A percentile compares a stretch with the other conserved stretches of the same genome.
Evolutionary conservation across 1,139 yeast genomes (phyloP).

Genomic region (Nakaseomyces uthaithaninus): DNA sequence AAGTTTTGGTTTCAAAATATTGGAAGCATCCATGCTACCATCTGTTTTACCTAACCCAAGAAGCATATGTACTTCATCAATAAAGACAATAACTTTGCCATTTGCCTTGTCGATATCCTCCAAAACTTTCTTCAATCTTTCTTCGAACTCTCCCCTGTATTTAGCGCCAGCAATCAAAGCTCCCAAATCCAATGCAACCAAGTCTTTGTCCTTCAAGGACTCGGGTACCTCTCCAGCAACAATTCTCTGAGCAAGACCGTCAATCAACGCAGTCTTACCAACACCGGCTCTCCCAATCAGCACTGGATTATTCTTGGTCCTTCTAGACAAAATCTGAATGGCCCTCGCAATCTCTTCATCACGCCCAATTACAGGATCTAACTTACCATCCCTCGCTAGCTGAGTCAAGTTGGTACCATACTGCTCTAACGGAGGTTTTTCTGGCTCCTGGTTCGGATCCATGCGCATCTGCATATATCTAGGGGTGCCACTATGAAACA

Average conservation of each 20-base stretch:
- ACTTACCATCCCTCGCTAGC: slow-evolving; percentile 78
- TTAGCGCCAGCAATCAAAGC: slow-evolving; percentile 90
- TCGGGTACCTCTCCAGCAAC: slow-evolving; percentile 92
- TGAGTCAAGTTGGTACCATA: slow-evolving; percentile 84
- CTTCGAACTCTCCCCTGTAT: slow-evolving; percentile 93
- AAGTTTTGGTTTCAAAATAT: slow-evolving; percentile 82
- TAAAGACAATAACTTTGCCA: slow-evolving; percentile 72
- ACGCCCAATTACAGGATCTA: slow-evolving; percentile 95
- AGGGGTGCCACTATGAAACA: not conserved
- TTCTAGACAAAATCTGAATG: slow-evolving; percentile 78
- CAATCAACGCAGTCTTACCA: slow-evolving; percentile 94
- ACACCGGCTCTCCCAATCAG: slow-evolving; percentile 95
- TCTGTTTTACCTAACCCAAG: slow-evolving; percentile 92
- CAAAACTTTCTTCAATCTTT: slow-evolving; percentile 71
- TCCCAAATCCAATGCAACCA: slow-evolving; percentile 75
- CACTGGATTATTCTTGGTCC: slow-evolving; percentile 93
- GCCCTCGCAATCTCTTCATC: slow-evolving; percentile 93
- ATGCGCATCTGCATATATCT: slow-evolving; percentile 32
- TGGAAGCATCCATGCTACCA: slow-evolving; percentile 94
- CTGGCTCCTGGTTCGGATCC: slow-evolving; percentile 40
- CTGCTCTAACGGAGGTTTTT: slow-evolving; percentile 73
- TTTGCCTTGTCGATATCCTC: slow-evolving; percentile 80
- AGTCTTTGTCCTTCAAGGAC: slow-evolving; percentile 74
- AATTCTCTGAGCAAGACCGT: slow-evolving; percentile 90
- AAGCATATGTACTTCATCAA: slow-evolving; percentile 86